Base-by-base conservation (phyloP, 805 yeast genomes). In the Yarrowia alimentaria region DNA sequence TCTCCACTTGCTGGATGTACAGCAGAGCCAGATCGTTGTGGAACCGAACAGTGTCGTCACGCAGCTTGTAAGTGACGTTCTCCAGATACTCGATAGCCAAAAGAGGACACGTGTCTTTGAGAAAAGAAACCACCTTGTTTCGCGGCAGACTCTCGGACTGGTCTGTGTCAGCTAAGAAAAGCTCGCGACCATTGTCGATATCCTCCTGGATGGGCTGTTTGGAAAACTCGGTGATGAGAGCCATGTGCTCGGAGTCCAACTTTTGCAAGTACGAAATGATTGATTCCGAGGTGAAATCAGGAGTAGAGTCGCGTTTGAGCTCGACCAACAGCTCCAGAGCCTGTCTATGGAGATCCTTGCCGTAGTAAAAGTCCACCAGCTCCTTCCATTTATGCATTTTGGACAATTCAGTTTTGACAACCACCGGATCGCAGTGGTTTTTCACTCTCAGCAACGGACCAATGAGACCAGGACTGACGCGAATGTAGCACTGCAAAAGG, bases 371-470 rank as follows among this genome's bases (percentile, higher is more conserved):
- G 60, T 85, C 95, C 7, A 87, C 74, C 32, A 90, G 69, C 58
- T 88, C 96, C 24, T 76, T 75, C 58, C 77, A 77, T 60, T 78
- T 74, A 6, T 73, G 68, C 4, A 67, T 61, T 6, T 54, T 51
- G 9, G 73, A 63, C 21, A 88, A 72, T 45, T 77, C 73, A 9
- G 67, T 64, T 42, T 78, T 77, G 1, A 87, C 95, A 2, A 78
- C 71, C 1, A 71, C 68, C 4, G 82, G 74, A 58, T 83, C 81
- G 68, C 97, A 88, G 57, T 73, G 70, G 63, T 90, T 93, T 20
- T 78, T 76, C 1, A 88, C 74, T 42, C 98, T 72, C 5, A 91
- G 71, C 16, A 91, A 75, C 0, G 98, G 93, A 0, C 91, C 95
- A 11, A 91, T 75, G 62, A 91, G 71, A 55, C 83, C 75, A 0